Evolutionary conservation across 2,329 filamentous ascomycete genomes (phyloP).

Genomic region (Colletotrichum costaricense): DNA sequence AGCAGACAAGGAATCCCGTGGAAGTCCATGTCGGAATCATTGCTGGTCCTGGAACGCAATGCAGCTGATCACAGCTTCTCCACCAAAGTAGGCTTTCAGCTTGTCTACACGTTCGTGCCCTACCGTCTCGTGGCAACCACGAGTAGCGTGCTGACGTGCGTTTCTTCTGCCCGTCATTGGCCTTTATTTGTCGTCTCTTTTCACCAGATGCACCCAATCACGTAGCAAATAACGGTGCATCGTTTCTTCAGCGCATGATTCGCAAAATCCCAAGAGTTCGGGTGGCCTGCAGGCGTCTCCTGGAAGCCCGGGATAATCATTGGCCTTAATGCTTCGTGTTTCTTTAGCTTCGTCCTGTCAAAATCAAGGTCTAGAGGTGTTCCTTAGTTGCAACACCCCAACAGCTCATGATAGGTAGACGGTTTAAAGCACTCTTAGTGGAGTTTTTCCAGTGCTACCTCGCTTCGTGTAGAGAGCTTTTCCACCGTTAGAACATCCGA

Average conservation of each 20-base stretch:
- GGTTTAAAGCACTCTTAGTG: not conserved
- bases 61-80: not conserved
- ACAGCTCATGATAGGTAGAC: not conserved
- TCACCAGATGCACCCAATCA: constrained; percentile 3
- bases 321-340: constrained; percentile 23
- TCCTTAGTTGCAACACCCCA: not conserved
- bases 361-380: not conserved
- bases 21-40: not conserved
- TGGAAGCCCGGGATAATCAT: constrained; percentile 7
- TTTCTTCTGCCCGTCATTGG: constrained; percentile 24
- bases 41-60: not conserved
- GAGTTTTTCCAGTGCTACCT: not conserved
- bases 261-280: constrained; percentile 43
- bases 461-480: not conserved
- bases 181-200: not conserved
- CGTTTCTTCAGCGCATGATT: constrained; percentile 46
- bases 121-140: not conserved
- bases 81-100: not conserved
- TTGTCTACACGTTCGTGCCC: not conserved
- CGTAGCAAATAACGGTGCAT: constrained; percentile 24
- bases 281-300: constrained; percentile 28
- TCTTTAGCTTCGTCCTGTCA: not conserved
- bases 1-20: not conserved
- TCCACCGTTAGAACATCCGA: not conserved
- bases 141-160: constrained; percentile 19